phyloP scores from a whole-genome alignment of 2,329 filamentous ascomycete genomes.

The Coniochaeta sp. region DNA sequence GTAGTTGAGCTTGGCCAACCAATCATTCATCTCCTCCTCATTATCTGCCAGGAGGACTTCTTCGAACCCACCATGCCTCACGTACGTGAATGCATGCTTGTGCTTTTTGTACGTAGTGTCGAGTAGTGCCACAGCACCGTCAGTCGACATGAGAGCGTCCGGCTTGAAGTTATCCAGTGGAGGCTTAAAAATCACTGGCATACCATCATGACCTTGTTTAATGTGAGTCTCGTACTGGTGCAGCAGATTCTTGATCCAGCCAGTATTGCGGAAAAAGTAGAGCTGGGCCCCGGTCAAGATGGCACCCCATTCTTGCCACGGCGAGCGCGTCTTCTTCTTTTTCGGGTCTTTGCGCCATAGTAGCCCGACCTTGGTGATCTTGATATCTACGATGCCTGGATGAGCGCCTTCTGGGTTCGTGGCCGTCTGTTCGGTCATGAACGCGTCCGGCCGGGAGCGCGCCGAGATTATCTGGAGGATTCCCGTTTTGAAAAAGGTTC shows the following conservation, averaged over 20 bases:
- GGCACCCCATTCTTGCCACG: slow-evolving; percentile 98
- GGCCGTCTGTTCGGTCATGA: slow-evolving; percentile 80
- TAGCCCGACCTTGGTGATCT: slow-evolving; percentile 90
- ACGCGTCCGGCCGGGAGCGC: slow-evolving; percentile 87
- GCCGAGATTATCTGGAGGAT: slow-evolving; percentile 93
- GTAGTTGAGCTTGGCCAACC: slow-evolving; percentile 93
- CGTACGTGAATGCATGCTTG: slow-evolving; percentile 89
- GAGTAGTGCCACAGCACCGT: slow-evolving; percentile 81
- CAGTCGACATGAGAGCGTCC: slow-evolving; percentile 86
- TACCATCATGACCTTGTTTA: slow-evolving; percentile 66
- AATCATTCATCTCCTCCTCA: slow-evolving; percentile 90
- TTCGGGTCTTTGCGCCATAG: slow-evolving; percentile 92
- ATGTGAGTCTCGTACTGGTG: slow-evolving; percentile 78
- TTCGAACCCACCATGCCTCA: slow-evolving; percentile 78
- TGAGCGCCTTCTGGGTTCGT: slow-evolving; percentile 81
- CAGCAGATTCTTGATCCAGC: slow-evolving; percentile 88
- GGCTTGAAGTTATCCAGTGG: slow-evolving; percentile 89
- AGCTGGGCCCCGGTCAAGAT: slow-evolving; percentile 94
- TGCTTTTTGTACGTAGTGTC: slow-evolving; percentile 89
- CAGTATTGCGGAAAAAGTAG: slow-evolving; percentile 90
- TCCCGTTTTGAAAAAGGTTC: slow-evolving; percentile 84
- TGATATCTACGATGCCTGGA: slow-evolving; percentile 92
- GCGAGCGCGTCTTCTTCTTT: slow-evolving; percentile 88
- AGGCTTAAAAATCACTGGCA: slow-evolving; percentile 82
- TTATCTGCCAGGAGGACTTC: slow-evolving; percentile 87